Conservation (phyloP, 345 rosid species). For the Erodium maritimum region DNA sequence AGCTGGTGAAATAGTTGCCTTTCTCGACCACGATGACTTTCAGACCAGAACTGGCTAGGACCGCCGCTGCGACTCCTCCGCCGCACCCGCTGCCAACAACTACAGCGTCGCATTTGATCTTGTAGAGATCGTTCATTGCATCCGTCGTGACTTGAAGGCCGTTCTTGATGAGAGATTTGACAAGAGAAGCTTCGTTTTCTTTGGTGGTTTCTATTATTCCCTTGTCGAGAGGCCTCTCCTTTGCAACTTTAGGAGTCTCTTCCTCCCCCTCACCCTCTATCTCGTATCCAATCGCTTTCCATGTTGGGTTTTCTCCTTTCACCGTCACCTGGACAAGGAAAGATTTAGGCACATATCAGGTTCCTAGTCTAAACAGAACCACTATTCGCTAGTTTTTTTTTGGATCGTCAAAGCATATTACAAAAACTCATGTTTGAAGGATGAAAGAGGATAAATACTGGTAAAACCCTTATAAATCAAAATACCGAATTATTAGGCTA, state of each 20-base stretch:
- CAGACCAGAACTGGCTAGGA: constrained; percentile 8
- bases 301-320: constrained; percentile 61
- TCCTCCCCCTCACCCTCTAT: constrained; percentile 15
- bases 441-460: too few relatives aligned
- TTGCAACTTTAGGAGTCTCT: constrained; percentile 3
- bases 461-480: too few relatives aligned
- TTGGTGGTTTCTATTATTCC: constrained; percentile 53
- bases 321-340: constrained; percentile 15
- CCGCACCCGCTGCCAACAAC: constrained; percentile 88
- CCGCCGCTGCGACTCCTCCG: constrained; percentile 85
- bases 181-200: constrained; percentile 27
- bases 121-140: constrained; percentile 24
- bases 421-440: too few relatives aligned
- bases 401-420: too few relatives aligned
- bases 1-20: background rate
- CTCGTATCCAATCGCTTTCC: constrained; percentile 66
- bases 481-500: too few relatives aligned
- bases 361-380: too few relatives aligned
- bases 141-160: constrained; percentile 53
- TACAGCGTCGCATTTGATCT: constrained; percentile 63
- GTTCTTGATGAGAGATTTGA: constrained; percentile 36
- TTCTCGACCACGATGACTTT: constrained; percentile 26
- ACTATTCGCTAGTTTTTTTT: too few relatives aligned
- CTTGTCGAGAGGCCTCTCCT: constrained; percentile 56
- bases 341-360: too few relatives aligned